Evolutionary conservation across 208 protist genomes (phyloP).

Genomic region (Crithidia thermophila): DNA sequence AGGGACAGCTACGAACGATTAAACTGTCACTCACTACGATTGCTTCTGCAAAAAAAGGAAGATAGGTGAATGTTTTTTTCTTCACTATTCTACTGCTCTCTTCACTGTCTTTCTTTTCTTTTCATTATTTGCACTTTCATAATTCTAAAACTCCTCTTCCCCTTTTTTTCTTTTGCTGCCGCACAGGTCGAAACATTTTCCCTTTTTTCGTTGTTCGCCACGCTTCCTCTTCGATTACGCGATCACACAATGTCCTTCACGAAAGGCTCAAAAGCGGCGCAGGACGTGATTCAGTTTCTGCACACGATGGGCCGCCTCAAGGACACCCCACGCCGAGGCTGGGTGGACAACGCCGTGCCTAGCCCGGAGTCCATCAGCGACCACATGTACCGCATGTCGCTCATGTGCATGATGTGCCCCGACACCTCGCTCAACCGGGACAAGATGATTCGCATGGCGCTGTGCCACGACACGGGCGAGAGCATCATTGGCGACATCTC

Average conservation of each 20-base stretch:
- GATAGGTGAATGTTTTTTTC: too few species aligned
- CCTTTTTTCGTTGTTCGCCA: too few species aligned
- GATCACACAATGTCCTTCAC: slow-evolving; percentile 23
- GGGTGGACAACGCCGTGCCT: slow-evolving; percentile 81
- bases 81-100: too few species aligned
- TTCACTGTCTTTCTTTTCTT: too few species aligned
- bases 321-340: slow-evolving; percentile 85
- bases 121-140: too few species aligned
- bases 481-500: slow-evolving; percentile 91
- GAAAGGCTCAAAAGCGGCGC: slow-evolving; percentile 25
- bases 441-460: slow-evolving; percentile 84
- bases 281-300: slow-evolving; percentile 69
- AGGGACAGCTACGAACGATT: too few species aligned
- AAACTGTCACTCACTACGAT: too few species aligned
- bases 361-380: slow-evolving; percentile 85
- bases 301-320: slow-evolving; percentile 84
- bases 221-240: not conserved
- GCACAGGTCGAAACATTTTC: too few species aligned
- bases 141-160: too few species aligned
- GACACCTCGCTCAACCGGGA: slow-evolving; percentile 72
- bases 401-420: slow-evolving; percentile 93
- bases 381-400: slow-evolving; percentile 94
- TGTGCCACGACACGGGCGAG: slow-evolving; percentile 90
- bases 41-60: too few species aligned
- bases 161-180: too few species aligned